phyloP scores from a whole-genome alignment of 1,284 basidiomycete genomes.

The Cutaneotrichosporon sp. region DNA sequence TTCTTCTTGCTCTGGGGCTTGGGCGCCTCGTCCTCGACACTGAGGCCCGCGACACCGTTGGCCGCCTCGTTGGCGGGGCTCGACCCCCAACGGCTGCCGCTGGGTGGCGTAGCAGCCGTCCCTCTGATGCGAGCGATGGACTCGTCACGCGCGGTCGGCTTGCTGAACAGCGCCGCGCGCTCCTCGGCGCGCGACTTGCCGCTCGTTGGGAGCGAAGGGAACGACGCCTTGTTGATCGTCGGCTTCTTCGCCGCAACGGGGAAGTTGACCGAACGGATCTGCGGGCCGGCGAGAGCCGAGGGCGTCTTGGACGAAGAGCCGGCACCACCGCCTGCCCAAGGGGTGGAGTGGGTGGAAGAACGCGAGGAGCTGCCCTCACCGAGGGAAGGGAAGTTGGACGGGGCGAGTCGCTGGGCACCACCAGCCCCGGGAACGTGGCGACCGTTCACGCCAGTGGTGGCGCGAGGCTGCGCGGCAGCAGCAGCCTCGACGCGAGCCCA shows the following conservation, averaged over 20 bases:
- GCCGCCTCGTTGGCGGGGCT: constrained; percentile 6
- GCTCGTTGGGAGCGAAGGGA: constrained; percentile 65
- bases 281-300: constrained; percentile 31
- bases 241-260: constrained; percentile 23
- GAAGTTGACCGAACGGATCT: constrained; percentile 48
- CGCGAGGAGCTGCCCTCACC: constrained; percentile 22
- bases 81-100: constrained; percentile 32
- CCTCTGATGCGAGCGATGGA: constrained; percentile 72
- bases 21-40: constrained; percentile 15
- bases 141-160: constrained; percentile 63
- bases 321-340: constrained; percentile 48
- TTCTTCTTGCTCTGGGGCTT: constrained; percentile 54
- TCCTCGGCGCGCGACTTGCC: constrained; percentile 48
- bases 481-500: constrained; percentile 87
- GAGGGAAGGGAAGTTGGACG: constrained; percentile 43
- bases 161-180: constrained; percentile 53
- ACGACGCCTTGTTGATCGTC: constrained; percentile 57
- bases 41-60: constrained; percentile 27
- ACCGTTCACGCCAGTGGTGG: constrained; percentile 53
- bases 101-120: constrained; percentile 54
- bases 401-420: constrained; percentile 5
- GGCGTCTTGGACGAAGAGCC: constrained; percentile 38
- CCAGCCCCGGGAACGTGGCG: constrained; percentile 45
- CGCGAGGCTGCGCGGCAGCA: constrained; percentile 65
- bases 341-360: constrained; percentile 38